Evolutionary conservation across 371 early-diverging fungal species (phyloP).

Genomic region (Mortierella sp.): DNA sequence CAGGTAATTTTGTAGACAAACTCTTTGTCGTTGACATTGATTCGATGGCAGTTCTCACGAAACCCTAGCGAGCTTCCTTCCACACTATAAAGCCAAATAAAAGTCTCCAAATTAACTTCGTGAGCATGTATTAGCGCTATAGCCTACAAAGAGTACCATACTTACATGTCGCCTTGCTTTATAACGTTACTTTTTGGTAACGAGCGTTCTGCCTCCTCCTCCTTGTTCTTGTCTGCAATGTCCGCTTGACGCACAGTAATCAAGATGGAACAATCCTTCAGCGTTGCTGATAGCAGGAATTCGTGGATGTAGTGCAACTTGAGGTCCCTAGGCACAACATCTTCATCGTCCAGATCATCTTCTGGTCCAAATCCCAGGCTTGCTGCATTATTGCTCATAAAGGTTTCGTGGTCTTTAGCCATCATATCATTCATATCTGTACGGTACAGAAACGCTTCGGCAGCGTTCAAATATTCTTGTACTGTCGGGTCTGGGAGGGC

Average conservation of each 20-base stretch:
- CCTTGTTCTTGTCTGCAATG: background rate
- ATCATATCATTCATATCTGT: slow-evolving; percentile 34
- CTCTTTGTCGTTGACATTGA: slow-evolving; percentile 23
- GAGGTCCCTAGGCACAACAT: slow-evolving; percentile 20
- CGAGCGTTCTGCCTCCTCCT: background rate
- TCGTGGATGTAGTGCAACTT: slow-evolving; percentile 46
- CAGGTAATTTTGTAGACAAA: slow-evolving; percentile 49
- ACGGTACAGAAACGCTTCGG: slow-evolving; percentile 37
- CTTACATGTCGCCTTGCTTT: background rate
- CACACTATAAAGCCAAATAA: background rate
- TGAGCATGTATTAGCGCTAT: background rate
- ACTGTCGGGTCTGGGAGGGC: slow-evolving; percentile 37
- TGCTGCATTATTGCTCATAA: slow-evolving; percentile 6
- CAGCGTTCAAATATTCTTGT: slow-evolving; percentile 37
- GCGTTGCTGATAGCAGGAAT: slow-evolving; percentile 42
- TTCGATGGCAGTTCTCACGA: slow-evolving; percentile 16
- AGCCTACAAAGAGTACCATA: background rate
- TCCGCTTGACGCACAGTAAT: slow-evolving; percentile 26
- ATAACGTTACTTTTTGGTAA: background rate
- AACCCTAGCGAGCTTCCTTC: background rate
- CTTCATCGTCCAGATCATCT: slow-evolving; percentile 24
- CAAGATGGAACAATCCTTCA: slow-evolving; percentile 53
- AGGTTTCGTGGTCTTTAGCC: slow-evolving; percentile 20
- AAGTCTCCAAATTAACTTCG: background rate
- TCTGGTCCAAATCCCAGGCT: slow-evolving; percentile 41